Conservation (phyloP, 2,329 filamentous ascomycete species). For the Zymoseptoria crescenta region DNA sequence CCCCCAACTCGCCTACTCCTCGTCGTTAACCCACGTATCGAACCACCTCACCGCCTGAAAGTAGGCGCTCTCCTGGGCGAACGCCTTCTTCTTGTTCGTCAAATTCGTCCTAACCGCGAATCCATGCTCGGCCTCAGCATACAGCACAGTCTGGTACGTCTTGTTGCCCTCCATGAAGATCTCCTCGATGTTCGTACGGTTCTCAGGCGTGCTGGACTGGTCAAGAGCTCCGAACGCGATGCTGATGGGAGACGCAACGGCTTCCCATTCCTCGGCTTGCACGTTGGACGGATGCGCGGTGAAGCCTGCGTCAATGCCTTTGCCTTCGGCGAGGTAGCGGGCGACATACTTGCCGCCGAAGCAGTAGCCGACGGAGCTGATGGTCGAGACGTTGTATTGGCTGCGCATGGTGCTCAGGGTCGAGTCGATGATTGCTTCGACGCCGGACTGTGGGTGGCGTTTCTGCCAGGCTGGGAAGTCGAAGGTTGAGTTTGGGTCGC, state of each 20-base stretch:
- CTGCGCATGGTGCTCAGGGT: slow-evolving; percentile 42
- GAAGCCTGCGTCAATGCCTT: slow-evolving; percentile 54
- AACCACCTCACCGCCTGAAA: slow-evolving; percentile 30
- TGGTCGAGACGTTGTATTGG: slow-evolving; percentile 44
- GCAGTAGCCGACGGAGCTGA: slow-evolving; percentile 65
- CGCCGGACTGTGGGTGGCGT: slow-evolving; percentile 37
- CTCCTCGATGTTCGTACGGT: slow-evolving; percentile 20
- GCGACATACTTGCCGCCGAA: slow-evolving; percentile 66
- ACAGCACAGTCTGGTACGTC: slow-evolving; percentile 28
- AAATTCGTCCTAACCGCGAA: slow-evolving; percentile 29
- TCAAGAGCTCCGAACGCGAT: slow-evolving; percentile 42
- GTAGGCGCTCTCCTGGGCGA: slow-evolving; percentile 30
- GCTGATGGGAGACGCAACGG: slow-evolving; percentile 59
- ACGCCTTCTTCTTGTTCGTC: slow-evolving; percentile 23
- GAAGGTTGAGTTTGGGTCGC: slow-evolving; percentile 29
- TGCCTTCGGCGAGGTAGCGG: slow-evolving; percentile 51
- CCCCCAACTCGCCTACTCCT: not conserved
- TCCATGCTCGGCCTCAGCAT: slow-evolving; percentile 28
- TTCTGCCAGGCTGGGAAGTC: slow-evolving; percentile 37
- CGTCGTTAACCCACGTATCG: slow-evolving; percentile 26
- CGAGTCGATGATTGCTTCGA: slow-evolving; percentile 43
- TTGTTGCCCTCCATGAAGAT: slow-evolving; percentile 24
- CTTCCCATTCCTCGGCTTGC: slow-evolving; percentile 55
- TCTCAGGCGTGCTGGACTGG: slow-evolving; percentile 13
- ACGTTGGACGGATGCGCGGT: slow-evolving; percentile 65